Percentiles rank a stretch among this genome's conserved stretches.
These are phyloP conservation scores for Mycena sp. DNA, from an alignment of 1,284 basidiomycete species.

Conservation along the genomic window DNA sequence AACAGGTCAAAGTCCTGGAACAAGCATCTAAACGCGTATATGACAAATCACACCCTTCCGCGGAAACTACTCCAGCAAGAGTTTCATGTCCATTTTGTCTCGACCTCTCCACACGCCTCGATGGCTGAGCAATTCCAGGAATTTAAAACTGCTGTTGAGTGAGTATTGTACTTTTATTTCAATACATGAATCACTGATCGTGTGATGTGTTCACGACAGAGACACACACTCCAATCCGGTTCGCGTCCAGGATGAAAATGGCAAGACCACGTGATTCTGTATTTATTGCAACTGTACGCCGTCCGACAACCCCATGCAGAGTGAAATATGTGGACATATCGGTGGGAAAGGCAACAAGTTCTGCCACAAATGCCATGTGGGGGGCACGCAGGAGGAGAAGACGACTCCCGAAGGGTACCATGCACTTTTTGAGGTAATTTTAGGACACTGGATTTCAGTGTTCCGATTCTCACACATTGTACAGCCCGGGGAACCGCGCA, in stretches of 20 bases:
- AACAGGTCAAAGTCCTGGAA: conserved; percentile 44
- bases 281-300: conserved; percentile 22
- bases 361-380: conserved; percentile 35
- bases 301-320: conserved; percentile 43
- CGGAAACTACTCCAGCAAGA: conserved; percentile 33
- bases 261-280: neutral
- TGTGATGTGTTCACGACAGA: neutral
- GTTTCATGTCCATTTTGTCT: conserved; percentile 34
- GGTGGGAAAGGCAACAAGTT: conserved; percentile 34
- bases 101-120: neutral
- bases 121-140: conserved; percentile 2
- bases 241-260: neutral
- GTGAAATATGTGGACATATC: conserved; percentile 37
- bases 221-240: conserved; percentile 5
- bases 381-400: conserved; percentile 30
- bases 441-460: too few relatives aligned
- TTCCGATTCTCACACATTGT: too few relatives aligned
- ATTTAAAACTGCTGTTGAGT: neutral
- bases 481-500: too few relatives aligned
- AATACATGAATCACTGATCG: neutral
- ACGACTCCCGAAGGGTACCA: conserved; percentile 36
- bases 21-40: conserved; percentile 42
- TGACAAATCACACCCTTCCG: conserved; percentile 38
- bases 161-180: neutral
- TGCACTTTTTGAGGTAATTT: conserved; percentile 14